Conservation (phyloP, 805 yeast genomes). For the Yamadazyma insecticola region DNA sequence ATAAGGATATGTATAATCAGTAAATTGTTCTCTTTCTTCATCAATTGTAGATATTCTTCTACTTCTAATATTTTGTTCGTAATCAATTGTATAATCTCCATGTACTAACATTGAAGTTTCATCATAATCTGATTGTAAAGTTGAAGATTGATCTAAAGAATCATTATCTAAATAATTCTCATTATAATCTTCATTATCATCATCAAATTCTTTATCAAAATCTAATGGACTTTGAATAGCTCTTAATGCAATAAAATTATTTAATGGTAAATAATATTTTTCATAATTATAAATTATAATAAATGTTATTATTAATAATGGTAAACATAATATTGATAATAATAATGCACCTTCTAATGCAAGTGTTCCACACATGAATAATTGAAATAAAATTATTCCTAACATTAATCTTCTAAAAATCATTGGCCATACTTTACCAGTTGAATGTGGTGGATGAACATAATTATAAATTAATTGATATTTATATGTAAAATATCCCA, state of each 20-base stretch:
- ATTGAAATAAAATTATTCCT: conserved; percentile 52
- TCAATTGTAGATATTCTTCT: conserved; percentile 50
- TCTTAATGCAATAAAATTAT: conserved; percentile 53
- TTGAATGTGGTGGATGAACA: conserved; percentile 62
- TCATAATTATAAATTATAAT: conserved; percentile 48
- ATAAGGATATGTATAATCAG: conserved; percentile 48
- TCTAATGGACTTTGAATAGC: conserved; percentile 46
- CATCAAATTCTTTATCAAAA: conserved; percentile 39
- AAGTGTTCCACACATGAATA: conserved; percentile 61
- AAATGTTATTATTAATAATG: conserved; percentile 44
- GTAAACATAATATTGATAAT: conserved; percentile 44
- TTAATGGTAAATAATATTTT: conserved; percentile 49
- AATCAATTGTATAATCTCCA: conserved; percentile 13
- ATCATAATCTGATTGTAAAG: conserved; percentile 4
- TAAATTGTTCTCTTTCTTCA: conserved; percentile 50
- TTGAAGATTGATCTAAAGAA: conserved; percentile 5
- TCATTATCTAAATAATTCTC: conserved; percentile 1
- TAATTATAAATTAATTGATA: conserved; percentile 57
- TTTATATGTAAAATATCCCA: conserved; percentile 58
- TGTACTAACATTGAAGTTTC: conserved; percentile 20
- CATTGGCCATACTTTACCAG: conserved; percentile 66
- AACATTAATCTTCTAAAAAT: conserved; percentile 52
- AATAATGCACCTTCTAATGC: conserved; percentile 56
- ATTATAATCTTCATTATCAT: conserved; percentile 16
- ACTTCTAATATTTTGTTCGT: conserved; percentile 10